phyloP scores from a whole-genome alignment of 129 eudicot genomes.

The Flaveria robusta region DNA sequence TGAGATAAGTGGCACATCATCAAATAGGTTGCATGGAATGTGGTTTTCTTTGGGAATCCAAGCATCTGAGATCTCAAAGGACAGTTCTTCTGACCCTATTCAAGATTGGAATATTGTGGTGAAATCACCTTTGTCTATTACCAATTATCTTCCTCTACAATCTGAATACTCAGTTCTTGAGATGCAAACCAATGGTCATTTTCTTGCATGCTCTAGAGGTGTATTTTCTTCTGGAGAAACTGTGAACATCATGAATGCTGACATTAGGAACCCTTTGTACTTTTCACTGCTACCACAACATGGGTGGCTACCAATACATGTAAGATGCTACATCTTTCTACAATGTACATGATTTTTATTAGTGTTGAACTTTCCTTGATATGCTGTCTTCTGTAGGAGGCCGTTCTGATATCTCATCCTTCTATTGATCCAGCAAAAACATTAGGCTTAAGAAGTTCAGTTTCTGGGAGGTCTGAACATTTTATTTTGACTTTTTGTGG shows the following conservation, averaged over 20 bases:
- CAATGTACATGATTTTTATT: neutral
- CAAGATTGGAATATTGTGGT: conserved; percentile 87
- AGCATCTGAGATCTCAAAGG: conserved; percentile 83
- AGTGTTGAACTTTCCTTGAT: conserved; percentile 12
- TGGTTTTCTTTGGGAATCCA: conserved; percentile 89
- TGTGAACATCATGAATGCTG: conserved; percentile 70
- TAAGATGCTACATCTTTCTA: conserved; percentile 36
- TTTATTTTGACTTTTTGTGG: conserved; percentile 1
- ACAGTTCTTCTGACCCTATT: conserved; percentile 68
- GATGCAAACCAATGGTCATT: conserved; percentile 86
- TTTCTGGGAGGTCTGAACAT: conserved; percentile 72
- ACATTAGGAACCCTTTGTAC: conserved; percentile 78
- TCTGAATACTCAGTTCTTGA: conserved; percentile 89
- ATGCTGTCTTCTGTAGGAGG: conserved; percentile 53
- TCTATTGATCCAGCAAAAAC: conserved; percentile 55
- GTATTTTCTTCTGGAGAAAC: conserved; percentile 75
- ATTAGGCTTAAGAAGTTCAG: conserved; percentile 81
- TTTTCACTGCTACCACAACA: conserved; percentile 83
- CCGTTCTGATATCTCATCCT: conserved; percentile 86
- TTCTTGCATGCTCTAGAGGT: conserved; percentile 72
- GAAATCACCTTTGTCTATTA: conserved; percentile 66
- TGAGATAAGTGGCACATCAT: conserved; percentile 63
- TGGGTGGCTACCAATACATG: conserved; percentile 92
- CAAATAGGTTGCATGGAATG: conserved; percentile 57
- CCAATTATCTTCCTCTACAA: conserved; percentile 76